Base-by-base conservation (phyloP, 2,329 filamentous ascomycete species). In the Colletotrichum nymphaeae region DNA sequence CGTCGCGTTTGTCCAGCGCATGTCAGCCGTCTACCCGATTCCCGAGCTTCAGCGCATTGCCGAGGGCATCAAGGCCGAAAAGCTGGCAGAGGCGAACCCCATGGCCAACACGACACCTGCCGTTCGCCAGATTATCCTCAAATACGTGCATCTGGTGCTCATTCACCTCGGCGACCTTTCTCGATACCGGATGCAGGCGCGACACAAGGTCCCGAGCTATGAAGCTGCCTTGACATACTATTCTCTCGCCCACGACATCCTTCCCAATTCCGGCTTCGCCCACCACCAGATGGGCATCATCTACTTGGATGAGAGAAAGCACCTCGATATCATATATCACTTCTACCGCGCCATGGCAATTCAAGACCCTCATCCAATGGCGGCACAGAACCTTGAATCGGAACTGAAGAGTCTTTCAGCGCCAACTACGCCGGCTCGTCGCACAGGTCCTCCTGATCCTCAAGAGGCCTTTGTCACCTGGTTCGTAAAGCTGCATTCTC, bases 271-370 rank as follows among this genome's bases (percentile, higher is more conserved):
- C 58, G 96, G 96, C 35, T 90, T 92, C 75, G 93, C 95, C 19
- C 93, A 97, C 79, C 96, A 99, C 79, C 97, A 98, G 82, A 91
- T 97, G 81, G 95, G 94, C 46, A 94, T 98, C 46, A 93, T 98
- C 72, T 93, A 93, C 73, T 89, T 94, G 60, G 92, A 93, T 66
- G 91, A 95, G 77, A 90, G 89, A 71, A 93, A 96, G 76, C 93
- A 97, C 80, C 89, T 98, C 63, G 91, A 95, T 74, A 92, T 95
- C 11, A 93, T 97, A 35, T 98, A 98, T 82, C 92, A 98, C 81
- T 90, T 98, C 53, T 97, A 98, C 80, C 92, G 95, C 75, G 93
- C 95, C 19, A 88, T 97, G 76, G 92, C 92, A 9, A 92, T 94
- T 37, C 88, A 91, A 65, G 87, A 92, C 53, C 94, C 95, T 5